phyloP scores from a whole-genome alignment of 2,329 filamentous ascomycete species.

The Thermochaetoides dissita region DNA sequence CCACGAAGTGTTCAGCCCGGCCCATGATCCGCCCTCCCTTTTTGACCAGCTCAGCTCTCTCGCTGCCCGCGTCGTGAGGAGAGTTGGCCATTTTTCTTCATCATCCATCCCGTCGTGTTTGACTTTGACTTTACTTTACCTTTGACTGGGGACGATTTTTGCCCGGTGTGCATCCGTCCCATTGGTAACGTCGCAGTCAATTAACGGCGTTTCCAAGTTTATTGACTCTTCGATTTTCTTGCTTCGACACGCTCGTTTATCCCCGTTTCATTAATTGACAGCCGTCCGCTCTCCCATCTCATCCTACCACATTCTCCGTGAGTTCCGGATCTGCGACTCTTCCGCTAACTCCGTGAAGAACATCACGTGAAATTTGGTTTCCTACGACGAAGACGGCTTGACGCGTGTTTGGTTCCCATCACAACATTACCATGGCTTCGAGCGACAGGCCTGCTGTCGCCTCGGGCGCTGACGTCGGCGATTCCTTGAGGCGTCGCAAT shows the following conservation, averaged over 20 bases:
- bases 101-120: slow-evolving; percentile 10
- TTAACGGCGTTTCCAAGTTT: slow-evolving; percentile 5
- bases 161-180: slow-evolving; percentile 9
- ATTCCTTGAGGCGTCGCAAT: slow-evolving; percentile 43
- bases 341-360: slow-evolving; percentile 4
- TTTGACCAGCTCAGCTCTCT: slow-evolving; percentile 14
- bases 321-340: background rate
- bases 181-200: slow-evolving; percentile 4
- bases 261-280: slow-evolving; percentile 11
- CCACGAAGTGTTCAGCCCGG: slow-evolving; percentile 13
- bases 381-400: too few relatives aligned
- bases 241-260: slow-evolving; percentile 15
- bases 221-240: background rate
- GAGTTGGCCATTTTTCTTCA: slow-evolving; percentile 9
- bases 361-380: too few relatives aligned
- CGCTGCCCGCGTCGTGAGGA: background rate
- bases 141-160: slow-evolving; percentile 8
- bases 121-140: background rate
- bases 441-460: slow-evolving; percentile 38
- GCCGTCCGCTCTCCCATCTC: slow-evolving; percentile 1
- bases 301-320: slow-evolving; percentile 1
- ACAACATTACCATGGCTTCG: slow-evolving; percentile 31
- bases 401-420: background rate
- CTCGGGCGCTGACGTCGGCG: slow-evolving; percentile 45
- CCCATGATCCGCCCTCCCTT: slow-evolving; percentile 11